These are phyloP conservation scores for Botrytis pseudocinerea DNA, from an alignment of 2,329 filamentous ascomycete genomes.

Conservation along the genomic window DNA sequence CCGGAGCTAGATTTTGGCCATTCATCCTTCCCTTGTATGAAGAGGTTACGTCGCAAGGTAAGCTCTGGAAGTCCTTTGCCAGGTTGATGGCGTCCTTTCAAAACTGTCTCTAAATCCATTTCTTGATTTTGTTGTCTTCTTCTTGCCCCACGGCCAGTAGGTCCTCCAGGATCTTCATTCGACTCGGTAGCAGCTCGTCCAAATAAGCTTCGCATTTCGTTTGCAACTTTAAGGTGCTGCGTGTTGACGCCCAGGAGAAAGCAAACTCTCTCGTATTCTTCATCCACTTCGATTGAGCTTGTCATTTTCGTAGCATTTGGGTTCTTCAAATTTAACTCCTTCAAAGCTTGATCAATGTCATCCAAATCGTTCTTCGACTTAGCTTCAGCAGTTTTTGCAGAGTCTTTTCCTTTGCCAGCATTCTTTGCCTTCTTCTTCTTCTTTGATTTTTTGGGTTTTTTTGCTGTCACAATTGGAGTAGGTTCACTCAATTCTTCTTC, in stretches of 20 bases:
- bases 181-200: conserved; percentile 62
- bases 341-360: conserved; percentile 66
- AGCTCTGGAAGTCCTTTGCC: conserved; percentile 59
- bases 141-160: conserved; percentile 43
- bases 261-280: conserved; percentile 49
- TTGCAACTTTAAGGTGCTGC: conserved; percentile 77
- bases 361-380: conserved; percentile 48
- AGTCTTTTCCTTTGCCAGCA: conserved; percentile 26
- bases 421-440: conserved; percentile 46
- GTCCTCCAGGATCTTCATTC: conserved; percentile 49
- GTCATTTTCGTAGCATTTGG: conserved; percentile 28
- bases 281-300: conserved; percentile 33
- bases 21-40: conserved; percentile 70
- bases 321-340: conserved; percentile 53
- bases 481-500: conserved; percentile 38
- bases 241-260: conserved; percentile 63
- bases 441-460: conserved; percentile 59
- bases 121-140: conserved; percentile 47
- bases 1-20: conserved; percentile 72
- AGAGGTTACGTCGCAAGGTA: conserved; percentile 62
- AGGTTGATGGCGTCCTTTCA: conserved; percentile 48
- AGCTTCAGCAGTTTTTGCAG: conserved; percentile 29
- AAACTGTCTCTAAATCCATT: conserved; percentile 43
- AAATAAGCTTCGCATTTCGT: conserved; percentile 84
- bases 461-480: conserved; percentile 30